phyloP scores from a whole-genome alignment of 768 basidiomycete species.

The Arthromyces matolae region DNA sequence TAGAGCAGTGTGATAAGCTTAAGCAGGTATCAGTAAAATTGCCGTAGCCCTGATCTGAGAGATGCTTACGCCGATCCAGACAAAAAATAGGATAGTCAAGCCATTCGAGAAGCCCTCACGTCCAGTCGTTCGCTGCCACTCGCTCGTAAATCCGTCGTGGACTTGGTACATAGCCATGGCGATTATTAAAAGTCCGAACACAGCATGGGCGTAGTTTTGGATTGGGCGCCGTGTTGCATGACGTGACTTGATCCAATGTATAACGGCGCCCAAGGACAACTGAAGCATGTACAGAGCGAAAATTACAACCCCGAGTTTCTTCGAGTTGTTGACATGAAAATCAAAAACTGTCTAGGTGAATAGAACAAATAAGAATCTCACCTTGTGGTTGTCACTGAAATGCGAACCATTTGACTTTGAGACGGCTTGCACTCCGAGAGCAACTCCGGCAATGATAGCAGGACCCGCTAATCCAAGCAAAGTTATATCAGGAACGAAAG shows the following conservation, averaged over 20 bases:
- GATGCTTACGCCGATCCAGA: constrained; percentile 45
- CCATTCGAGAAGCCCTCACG: constrained; percentile 32
- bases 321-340: too few species aligned
- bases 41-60: not conserved
- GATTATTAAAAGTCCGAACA: constrained; percentile 49
- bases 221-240: constrained; percentile 34
- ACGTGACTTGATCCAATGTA: constrained; percentile 51
- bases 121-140: constrained; percentile 49
- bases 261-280: constrained; percentile 44
- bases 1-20: constrained; percentile 44
- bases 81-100: constrained; percentile 40
- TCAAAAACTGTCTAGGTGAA: too few species aligned
- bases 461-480: constrained; percentile 34
- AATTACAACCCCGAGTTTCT: constrained; percentile 49
- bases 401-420: constrained; percentile 30
- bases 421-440: constrained; percentile 41
- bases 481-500: constrained; percentile 10
- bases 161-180: constrained; percentile 49
- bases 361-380: constrained; percentile 13
- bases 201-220: constrained; percentile 57
- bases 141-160: constrained; percentile 39
- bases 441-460: constrained; percentile 38
- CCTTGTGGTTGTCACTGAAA: constrained; percentile 48
- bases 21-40: constrained; percentile 1
- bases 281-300: constrained; percentile 50